These are phyloP conservation scores for Alternaria gaisen DNA, from an alignment of 2,329 filamentous ascomycete genomes.

Conservation along the genomic window DNA sequence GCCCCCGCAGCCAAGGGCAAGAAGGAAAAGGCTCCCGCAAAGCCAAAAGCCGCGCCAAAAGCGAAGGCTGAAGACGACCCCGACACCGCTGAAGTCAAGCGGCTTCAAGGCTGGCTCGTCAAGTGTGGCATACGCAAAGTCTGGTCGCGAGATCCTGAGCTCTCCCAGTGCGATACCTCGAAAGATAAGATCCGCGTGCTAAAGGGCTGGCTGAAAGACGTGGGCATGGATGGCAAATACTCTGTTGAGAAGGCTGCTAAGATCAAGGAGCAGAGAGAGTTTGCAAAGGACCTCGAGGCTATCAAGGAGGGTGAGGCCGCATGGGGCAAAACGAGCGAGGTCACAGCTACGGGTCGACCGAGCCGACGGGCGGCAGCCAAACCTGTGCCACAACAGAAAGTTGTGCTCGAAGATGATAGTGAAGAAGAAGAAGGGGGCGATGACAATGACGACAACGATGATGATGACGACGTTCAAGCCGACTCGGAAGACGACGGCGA, in stretches of 20 bases:
- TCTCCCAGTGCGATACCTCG: conserved; percentile 76
- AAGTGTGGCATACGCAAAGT: conserved; percentile 95
- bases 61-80: conserved; percentile 59
- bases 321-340: conserved; percentile 68
- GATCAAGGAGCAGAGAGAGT: conserved; percentile 87
- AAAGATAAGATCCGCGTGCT: conserved; percentile 86
- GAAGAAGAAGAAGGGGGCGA: conserved; percentile 33
- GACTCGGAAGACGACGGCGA: conserved; percentile 23
- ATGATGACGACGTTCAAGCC: conserved; percentile 28
- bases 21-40: conserved; percentile 48
- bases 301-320: conserved; percentile 81
- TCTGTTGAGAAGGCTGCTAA: conserved; percentile 83
- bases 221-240: conserved; percentile 89
- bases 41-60: conserved; percentile 49
- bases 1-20: conserved; percentile 34
- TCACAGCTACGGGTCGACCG: conserved; percentile 40
- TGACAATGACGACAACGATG: conserved; percentile 24
- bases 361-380: conserved; percentile 36
- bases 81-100: conserved; percentile 84
- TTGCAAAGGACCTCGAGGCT: conserved; percentile 82
- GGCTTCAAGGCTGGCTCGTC: conserved; percentile 81
- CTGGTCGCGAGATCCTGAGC: conserved; percentile 76
- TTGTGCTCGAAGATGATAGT: conserved; percentile 37
- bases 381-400: conserved; percentile 28
- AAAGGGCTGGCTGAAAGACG: conserved; percentile 77